Conservation (phyloP, 345 rosid genomes). For the Moricandia moricandioides region DNA sequence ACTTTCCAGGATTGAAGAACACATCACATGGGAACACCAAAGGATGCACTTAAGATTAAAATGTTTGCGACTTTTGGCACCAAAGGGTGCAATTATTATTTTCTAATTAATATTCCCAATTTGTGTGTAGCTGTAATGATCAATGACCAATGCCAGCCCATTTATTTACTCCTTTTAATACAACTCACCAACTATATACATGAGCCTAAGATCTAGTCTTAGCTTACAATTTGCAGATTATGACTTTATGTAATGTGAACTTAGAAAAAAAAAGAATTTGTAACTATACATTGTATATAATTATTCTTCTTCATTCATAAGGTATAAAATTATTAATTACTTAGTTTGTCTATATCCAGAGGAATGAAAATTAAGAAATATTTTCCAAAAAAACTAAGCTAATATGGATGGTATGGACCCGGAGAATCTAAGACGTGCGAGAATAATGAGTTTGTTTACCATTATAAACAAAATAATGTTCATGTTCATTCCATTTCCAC, state of each 20-base stretch:
- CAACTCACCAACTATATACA: conserved; percentile 29
- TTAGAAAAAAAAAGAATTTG: not conserved
- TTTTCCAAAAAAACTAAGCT: not conserved
- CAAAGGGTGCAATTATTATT: conserved; percentile 11
- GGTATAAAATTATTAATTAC: not conserved
- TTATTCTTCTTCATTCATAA: not conserved
- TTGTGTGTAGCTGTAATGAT: conserved; percentile 35
- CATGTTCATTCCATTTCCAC: conserved; percentile 29
- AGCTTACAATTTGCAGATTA: conserved; percentile 21
- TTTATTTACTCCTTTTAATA: conserved; percentile 28
- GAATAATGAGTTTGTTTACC: conserved; percentile 29
- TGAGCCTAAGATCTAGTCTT: conserved; percentile 16
- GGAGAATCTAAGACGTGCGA: conserved; percentile 37
- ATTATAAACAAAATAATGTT: conserved; percentile 20
- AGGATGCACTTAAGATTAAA: conserved; percentile 13
- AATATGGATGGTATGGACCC: conserved; percentile 14
- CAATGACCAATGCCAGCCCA: conserved; percentile 39
- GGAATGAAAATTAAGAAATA: conserved; percentile 1
- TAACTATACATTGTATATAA: not conserved
- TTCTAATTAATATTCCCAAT: not conserved
- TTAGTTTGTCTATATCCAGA: conserved; percentile 7
- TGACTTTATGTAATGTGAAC: conserved; percentile 20
- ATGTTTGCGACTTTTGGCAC: conserved; percentile 16
- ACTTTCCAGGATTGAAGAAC: conserved; percentile 24
- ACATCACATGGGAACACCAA: conserved; percentile 34